phyloP scores from a whole-genome alignment of 2,329 filamentous ascomycete species.

The Fonsecaea erecta region DNA sequence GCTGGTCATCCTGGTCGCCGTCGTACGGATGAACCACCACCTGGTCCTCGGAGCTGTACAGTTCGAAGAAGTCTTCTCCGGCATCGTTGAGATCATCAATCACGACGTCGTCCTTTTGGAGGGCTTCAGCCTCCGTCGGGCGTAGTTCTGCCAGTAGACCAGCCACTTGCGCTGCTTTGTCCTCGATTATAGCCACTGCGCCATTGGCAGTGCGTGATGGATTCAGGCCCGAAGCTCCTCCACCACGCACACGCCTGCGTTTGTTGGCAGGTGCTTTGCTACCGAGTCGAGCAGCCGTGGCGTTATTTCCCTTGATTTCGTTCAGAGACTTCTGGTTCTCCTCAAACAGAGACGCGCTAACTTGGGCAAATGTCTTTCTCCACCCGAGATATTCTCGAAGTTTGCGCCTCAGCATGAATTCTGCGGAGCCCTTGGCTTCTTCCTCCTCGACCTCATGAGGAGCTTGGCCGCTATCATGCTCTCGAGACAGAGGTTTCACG shows the following conservation, averaged over 20 bases:
- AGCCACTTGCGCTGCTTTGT: slow-evolving; percentile 80
- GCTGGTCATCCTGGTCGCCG: slow-evolving; percentile 91
- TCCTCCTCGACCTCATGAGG: slow-evolving; percentile 53
- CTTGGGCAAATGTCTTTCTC: slow-evolving; percentile 86
- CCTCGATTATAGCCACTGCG: slow-evolving; percentile 67
- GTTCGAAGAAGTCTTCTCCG: slow-evolving; percentile 80
- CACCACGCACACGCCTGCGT: slow-evolving; percentile 80
- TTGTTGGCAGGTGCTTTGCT: slow-evolving; percentile 77
- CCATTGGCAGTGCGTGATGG: slow-evolving; percentile 71
- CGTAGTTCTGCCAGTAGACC: slow-evolving; percentile 81
- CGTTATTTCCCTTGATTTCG: slow-evolving; percentile 64
- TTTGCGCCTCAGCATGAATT: slow-evolving; percentile 87
- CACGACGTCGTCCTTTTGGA: slow-evolving; percentile 75
- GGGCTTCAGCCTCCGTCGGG: slow-evolving; percentile 75
- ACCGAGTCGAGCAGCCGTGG: slow-evolving; percentile 46
- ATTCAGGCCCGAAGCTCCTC: slow-evolving; percentile 62
- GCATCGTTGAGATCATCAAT: slow-evolving; percentile 77
- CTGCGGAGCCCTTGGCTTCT: slow-evolving; percentile 70
- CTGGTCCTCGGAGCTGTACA: slow-evolving; percentile 89
- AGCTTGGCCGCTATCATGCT: slow-evolving; percentile 42
- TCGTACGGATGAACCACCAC: slow-evolving; percentile 92
- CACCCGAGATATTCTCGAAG: slow-evolving; percentile 85
- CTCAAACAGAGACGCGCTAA: slow-evolving; percentile 75
- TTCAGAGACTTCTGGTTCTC: slow-evolving; percentile 80
- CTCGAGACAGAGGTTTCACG: slow-evolving; percentile 60